Evolutionary conservation across 2,329 filamentous ascomycete genomes (phyloP).

Genomic region (Tricladium varicosporioides): DNA sequence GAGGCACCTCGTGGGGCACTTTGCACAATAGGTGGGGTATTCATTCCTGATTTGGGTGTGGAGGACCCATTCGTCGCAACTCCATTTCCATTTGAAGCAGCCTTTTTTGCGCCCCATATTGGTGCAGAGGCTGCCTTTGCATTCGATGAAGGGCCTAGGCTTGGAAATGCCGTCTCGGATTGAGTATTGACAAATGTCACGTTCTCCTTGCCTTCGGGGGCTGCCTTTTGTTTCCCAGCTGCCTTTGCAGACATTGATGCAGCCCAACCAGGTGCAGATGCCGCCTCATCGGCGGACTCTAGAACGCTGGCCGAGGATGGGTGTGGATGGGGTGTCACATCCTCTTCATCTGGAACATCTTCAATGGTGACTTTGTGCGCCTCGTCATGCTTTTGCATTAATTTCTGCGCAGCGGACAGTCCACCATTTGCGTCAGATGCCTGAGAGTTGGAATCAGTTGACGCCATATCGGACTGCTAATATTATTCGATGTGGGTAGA

Average conservation of each 20-base stretch:
- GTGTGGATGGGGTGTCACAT: slow-evolving; percentile 56
- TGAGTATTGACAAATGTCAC: slow-evolving; percentile 67
- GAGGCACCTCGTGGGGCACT: slow-evolving; percentile 35
- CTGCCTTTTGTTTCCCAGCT: slow-evolving; percentile 66
- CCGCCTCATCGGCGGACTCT: slow-evolving; percentile 37
- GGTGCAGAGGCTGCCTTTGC: slow-evolving; percentile 56
- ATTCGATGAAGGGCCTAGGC: slow-evolving; percentile 70
- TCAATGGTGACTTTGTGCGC: slow-evolving; percentile 67
- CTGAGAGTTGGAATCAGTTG: slow-evolving; percentile 16
- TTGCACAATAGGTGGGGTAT: slow-evolving; percentile 35
- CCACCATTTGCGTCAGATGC: slow-evolving; percentile 21
- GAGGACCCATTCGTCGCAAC: slow-evolving; percentile 42
- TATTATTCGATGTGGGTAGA: slow-evolving; percentile 7
- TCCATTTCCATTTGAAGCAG: slow-evolving; percentile 54
- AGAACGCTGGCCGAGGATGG: slow-evolving; percentile 41
- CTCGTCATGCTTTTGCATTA: slow-evolving; percentile 61
- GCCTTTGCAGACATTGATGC: slow-evolving; percentile 59
- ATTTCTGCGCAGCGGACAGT: slow-evolving; percentile 47
- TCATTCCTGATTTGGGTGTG: slow-evolving; percentile 60
- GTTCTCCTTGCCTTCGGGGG: slow-evolving; percentile 39
- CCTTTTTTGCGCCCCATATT: slow-evolving; percentile 75
- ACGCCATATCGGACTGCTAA: slow-evolving; percentile 26
- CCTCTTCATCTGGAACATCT: slow-evolving; percentile 80
- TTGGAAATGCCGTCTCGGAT: slow-evolving; percentile 91
- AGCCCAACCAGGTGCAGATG: slow-evolving; percentile 46